phyloP scores from a whole-genome alignment of 805 yeast genomes.

The Yamadazyma philogaea region DNA sequence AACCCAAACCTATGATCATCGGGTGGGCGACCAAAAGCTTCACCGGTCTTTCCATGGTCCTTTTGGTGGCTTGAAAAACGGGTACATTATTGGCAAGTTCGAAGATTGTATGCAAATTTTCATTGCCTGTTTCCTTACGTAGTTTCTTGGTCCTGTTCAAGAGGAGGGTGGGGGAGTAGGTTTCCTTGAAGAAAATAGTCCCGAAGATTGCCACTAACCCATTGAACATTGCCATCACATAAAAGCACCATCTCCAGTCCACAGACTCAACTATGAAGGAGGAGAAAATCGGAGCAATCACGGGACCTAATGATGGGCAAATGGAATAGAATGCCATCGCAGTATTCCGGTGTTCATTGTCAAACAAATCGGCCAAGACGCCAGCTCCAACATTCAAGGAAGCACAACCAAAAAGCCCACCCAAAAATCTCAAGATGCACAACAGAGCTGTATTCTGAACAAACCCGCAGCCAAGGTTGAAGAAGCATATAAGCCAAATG shows the following conservation, averaged over 20 bases:
- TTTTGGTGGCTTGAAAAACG: conserved; percentile 15
- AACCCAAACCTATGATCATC: conserved; percentile 38
- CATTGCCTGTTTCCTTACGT: conserved; percentile 34
- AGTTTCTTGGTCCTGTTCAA: conserved; percentile 24
- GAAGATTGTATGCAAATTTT: conserved; percentile 35
- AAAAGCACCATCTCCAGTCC: conserved; percentile 39
- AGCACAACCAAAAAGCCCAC: conserved; percentile 39
- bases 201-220: conserved; percentile 32
- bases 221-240: conserved; percentile 33
- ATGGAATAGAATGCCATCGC: conserved; percentile 37
- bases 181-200: conserved; percentile 30
- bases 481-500: conserved; percentile 32
- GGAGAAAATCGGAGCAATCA: conserved; percentile 36
- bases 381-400: conserved; percentile 41
- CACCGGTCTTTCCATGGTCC: conserved; percentile 31
- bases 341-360: conserved; percentile 28
- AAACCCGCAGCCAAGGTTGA: conserved; percentile 38
- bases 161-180: conserved; percentile 35
- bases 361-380: conserved; percentile 35
- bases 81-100: conserved; percentile 28
- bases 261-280: conserved; percentile 31
- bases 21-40: conserved; percentile 34
- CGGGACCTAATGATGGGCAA: conserved; percentile 39
- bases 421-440: conserved; percentile 31
- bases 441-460: conserved; percentile 32